Conservation (phyloP, 2,329 filamentous ascomycete genomes). For the Curvularia sp. region DNA sequence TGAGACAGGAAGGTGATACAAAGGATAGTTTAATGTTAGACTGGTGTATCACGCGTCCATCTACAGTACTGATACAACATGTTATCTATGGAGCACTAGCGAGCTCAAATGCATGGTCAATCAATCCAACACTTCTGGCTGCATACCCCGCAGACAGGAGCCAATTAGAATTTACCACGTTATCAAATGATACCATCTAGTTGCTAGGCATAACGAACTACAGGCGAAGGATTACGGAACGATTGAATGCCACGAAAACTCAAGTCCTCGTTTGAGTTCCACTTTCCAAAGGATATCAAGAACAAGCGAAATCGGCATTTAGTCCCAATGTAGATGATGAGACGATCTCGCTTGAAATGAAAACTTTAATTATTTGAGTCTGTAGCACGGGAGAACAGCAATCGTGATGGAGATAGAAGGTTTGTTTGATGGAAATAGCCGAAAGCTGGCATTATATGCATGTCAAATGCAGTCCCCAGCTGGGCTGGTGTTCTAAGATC, state of each 20-base stretch:
- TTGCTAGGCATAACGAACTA: background rate
- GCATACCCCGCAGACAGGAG: conserved; percentile 5
- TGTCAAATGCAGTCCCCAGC: background rate
- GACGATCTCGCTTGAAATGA: background rate
- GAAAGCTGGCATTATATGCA: background rate
- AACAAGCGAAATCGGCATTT: background rate
- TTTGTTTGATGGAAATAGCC: background rate
- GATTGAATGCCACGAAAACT: background rate
- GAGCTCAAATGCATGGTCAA: background rate
- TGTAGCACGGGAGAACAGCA: background rate
- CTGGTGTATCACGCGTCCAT: background rate
- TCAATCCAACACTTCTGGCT: background rate
- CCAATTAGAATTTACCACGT: conserved; percentile 1
- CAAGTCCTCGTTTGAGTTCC: background rate
- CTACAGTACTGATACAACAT: background rate
- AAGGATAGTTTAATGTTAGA: background rate
- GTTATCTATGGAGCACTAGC: background rate
- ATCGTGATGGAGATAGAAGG: background rate
- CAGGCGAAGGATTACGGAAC: background rate
- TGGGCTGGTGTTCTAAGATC: background rate
- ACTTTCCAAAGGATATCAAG: conserved; percentile 1
- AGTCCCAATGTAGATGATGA: background rate
- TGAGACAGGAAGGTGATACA: background rate
- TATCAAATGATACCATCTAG: background rate
- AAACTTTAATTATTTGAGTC: conserved; percentile 1